A percentile compares a stretch with the other conserved stretches of the same genome.
phyloP scores from a whole-genome alignment of 192 early-diverging fungal species.

The Phlyctochytrium bullatum region DNA sequence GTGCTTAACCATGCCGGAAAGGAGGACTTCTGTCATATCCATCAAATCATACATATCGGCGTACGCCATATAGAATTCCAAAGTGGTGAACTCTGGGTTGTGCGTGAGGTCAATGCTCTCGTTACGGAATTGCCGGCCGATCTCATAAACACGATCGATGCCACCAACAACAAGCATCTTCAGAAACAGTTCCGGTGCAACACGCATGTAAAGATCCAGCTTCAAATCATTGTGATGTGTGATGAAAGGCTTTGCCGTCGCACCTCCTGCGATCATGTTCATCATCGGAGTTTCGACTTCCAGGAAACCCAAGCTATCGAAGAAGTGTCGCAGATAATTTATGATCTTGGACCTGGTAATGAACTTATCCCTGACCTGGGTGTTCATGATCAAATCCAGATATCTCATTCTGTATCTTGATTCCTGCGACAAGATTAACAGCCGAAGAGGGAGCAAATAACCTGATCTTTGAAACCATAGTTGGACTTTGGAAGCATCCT shows the following conservation, averaged over 20 bases:
- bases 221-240: conserved; percentile 99
- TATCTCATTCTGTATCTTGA: conserved; percentile 96
- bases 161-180: conserved; percentile 99
- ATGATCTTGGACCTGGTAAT: conserved; percentile 88
- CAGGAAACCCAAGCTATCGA: conserved; percentile 93
- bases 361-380: conserved; percentile 91
- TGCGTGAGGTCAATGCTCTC: conserved; percentile 98
- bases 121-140: conserved; percentile 99
- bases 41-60: conserved; percentile 97
- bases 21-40: conserved; percentile 85
- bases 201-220: conserved; percentile 97
- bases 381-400: conserved; percentile 99
- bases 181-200: conserved; percentile 96
- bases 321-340: conserved; percentile 91
- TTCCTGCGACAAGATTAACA: conserved; percentile 44
- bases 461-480: conserved; percentile 95
- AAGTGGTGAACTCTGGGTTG: conserved; percentile 99
- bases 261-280: conserved; percentile 93
- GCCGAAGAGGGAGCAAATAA: background rate
- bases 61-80: conserved; percentile 99
- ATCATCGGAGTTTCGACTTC: conserved; percentile 99
- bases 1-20: conserved; percentile 92
- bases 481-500: conserved; percentile 93
- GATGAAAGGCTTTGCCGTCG: conserved; percentile 98
- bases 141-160: conserved; percentile 97